These are phyloP conservation scores for Aspergillus sp. DNA, from an alignment of 2,329 filamentous ascomycete species.

Conservation along the genomic window DNA sequence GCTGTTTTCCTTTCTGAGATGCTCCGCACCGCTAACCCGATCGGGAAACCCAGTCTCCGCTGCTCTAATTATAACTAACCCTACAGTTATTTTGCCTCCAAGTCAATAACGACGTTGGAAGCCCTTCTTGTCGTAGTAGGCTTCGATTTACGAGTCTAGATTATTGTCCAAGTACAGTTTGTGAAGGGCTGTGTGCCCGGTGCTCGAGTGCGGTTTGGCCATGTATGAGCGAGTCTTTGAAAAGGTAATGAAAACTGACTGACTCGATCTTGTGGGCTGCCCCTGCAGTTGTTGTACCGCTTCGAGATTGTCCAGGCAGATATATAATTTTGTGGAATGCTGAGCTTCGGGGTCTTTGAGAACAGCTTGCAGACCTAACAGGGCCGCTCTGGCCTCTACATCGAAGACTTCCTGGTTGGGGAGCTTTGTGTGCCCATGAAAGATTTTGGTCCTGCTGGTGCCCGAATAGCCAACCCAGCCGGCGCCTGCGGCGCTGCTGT, in stretches of 20 bases:
- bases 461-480: background rate
- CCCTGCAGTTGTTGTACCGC: background rate
- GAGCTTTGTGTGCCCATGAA: background rate
- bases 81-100: background rate
- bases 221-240: too few relatives aligned
- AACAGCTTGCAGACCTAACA: background rate
- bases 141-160: too few relatives aligned
- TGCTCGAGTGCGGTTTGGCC: too few relatives aligned
- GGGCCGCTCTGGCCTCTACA: too few relatives aligned
- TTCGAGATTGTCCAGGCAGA: background rate
- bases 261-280: background rate
- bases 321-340: background rate
- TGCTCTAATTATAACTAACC: background rate
- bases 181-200: too few relatives aligned
- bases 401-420: too few relatives aligned
- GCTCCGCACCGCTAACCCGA: conserved; percentile 15
- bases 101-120: too few relatives aligned
- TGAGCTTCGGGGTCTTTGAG: background rate
- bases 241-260: background rate
- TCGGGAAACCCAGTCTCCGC: background rate
- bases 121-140: too few relatives aligned
- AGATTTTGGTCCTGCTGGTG: background rate
- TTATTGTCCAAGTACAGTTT: too few relatives aligned
- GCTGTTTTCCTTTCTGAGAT: conserved; percentile 7
- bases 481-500: background rate